phyloP scores from a whole-genome alignment of 2,329 filamentous ascomycete species.

The Graphilbum sp. region DNA sequence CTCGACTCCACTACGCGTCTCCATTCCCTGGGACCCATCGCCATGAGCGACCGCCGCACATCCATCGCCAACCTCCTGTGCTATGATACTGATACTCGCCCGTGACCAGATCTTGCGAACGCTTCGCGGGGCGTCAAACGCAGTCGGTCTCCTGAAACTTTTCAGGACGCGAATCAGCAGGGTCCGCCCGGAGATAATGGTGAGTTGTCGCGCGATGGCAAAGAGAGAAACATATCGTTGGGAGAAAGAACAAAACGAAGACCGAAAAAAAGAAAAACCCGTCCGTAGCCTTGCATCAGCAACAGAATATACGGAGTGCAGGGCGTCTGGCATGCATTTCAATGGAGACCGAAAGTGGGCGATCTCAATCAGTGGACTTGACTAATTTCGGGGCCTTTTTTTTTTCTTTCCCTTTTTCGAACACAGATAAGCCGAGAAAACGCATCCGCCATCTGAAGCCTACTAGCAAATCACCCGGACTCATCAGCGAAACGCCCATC shows the following conservation, averaged over 20 bases:
- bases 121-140: constrained; percentile 55
- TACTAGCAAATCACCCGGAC: constrained; percentile 27
- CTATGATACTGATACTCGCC: constrained; percentile 1
- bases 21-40: not conserved
- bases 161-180: constrained; percentile 35
- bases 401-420: no score
- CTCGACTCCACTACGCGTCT: no score
- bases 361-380: not conserved
- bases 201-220: constrained; percentile 30
- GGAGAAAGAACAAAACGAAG: not conserved
- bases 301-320: no score
- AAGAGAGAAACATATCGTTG: not conserved
- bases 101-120: constrained; percentile 6
- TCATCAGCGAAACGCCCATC: constrained; percentile 39
- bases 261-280: no score
- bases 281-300: no score
- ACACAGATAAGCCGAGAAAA: constrained; percentile 37
- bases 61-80: constrained; percentile 14
- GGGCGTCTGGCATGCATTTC: no score
- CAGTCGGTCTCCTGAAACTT: constrained; percentile 56
- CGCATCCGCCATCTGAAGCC: constrained; percentile 46
- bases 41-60: constrained; percentile 3
- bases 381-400: no score
- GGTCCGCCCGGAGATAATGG: constrained; percentile 54
- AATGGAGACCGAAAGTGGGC: no score